Evolutionary conservation across 2,329 filamentous ascomycete genomes (phyloP), one percentile per base, ranked within the genome.

Genomic region (Rachicladosporium sp.): DNA sequence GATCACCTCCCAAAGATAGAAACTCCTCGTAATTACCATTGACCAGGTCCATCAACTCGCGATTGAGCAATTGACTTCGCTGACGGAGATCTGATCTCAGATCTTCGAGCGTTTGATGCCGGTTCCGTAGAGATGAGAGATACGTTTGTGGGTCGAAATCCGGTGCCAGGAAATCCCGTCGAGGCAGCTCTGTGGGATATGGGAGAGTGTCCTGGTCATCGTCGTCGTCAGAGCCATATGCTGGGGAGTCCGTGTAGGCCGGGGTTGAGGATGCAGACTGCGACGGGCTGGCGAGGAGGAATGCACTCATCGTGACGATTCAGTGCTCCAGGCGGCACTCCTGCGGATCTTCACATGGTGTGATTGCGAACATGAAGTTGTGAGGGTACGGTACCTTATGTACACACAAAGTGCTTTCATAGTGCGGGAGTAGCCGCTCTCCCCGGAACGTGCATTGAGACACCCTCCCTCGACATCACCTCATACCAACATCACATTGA

Each of bases 1-100:
- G 65, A 51, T 86, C 83, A 35, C 74, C 77, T 0, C 91, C 93
- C 0, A 98, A 65, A 0, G 79, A 80, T 4, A 98, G 63, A 52
- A 98, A 98, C 42, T 89, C 82, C 35, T 86, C 81, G 59, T 98
- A 96, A 62, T 98, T 93, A 37, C 81, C 75, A 57, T 98, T 98
- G 49, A 94, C 91, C 6, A 98, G 75, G 63, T 95, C 89, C 11
- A 98, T 71, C 2, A 98, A 71, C 64, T 98, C 91, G 46, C 81
- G 76, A 53, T 80, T 83, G 45, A 98, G 79, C 12, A 80, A 73
- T 50, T 83, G 76, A 50, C 80, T 84, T 38, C 93, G 74, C 43
- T 87, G 76, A 33, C 88, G 80, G 10, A 98, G 70, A 55, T 98
- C 93, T 4, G 80, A 67, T 29, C 89, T 84, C 27, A 98, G 70